Conservation (phyloP, 78 protist genomes). For the Speleostelium caveatum region DNA sequence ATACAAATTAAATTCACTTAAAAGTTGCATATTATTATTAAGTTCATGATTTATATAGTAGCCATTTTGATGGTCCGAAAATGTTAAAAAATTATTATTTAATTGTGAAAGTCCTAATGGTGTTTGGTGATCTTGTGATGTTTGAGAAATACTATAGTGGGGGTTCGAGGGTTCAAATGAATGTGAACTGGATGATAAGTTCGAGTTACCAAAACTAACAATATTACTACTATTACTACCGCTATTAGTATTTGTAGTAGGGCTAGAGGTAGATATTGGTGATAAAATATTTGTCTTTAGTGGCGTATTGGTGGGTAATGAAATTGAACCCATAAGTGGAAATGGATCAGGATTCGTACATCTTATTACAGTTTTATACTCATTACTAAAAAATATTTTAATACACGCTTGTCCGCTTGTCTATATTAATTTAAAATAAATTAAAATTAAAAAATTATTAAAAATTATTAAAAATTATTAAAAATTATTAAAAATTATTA, state of each 20-base stretch:
- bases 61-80: too few species aligned
- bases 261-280: not conserved
- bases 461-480: not conserved
- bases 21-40: too few species aligned
- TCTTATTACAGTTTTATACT: conserved; percentile 70
- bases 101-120: conserved; percentile 6
- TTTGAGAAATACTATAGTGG: too few species aligned
- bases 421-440: not conserved
- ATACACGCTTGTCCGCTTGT: conserved; percentile 73
- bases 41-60: too few species aligned
- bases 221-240: not conserved
- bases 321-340: conserved; percentile 7
- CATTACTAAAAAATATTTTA: conserved; percentile 44
- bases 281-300: not conserved
- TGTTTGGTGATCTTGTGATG: not conserved
- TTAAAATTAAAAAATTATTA: not conserved
- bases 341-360: conserved; percentile 73
- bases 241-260: not conserved
- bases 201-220: not conserved
- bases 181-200: not conserved
- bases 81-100: not conserved
- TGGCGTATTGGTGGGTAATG: not conserved
- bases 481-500: not conserved
- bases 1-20: too few species aligned
- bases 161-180: not conserved